A percentile compares a stretch with the other conserved stretches of the same genome.
Conservation (phyloP, 2,329 filamentous ascomycete species). For the Arthroderma uncinatum region DNA sequence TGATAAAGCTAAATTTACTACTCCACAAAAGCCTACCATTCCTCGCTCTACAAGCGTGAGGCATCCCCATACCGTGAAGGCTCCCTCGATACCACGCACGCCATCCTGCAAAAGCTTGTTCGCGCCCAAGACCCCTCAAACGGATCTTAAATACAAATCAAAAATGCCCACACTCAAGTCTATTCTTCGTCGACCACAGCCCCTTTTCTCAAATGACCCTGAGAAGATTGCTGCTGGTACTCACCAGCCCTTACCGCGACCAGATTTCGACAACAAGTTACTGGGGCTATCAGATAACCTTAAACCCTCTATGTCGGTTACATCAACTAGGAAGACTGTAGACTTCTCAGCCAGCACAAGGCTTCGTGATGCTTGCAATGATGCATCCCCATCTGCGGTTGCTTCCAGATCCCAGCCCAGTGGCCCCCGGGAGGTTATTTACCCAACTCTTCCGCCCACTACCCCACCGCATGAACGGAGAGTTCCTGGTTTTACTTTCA, state of each 20-base stretch:
- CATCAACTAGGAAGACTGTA: slow-evolving; percentile 58
- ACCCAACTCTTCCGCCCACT: slow-evolving; percentile 28
- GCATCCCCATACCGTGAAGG: slow-evolving; percentile 43
- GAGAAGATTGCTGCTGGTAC: slow-evolving; percentile 50
- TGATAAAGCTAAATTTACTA: slow-evolving; percentile 50
- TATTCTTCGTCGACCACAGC: slow-evolving; percentile 50
- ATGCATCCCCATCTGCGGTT: slow-evolving; percentile 27
- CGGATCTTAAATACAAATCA: slow-evolving; percentile 38
- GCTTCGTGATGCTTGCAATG: slow-evolving; percentile 26
- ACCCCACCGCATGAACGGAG: slow-evolving; percentile 25
- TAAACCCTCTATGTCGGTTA: slow-evolving; percentile 52
- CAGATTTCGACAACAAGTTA: slow-evolving; percentile 16
- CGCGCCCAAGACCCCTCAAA: slow-evolving; percentile 34
- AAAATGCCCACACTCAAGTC: slow-evolving; percentile 45
- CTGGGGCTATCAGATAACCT: slow-evolving; percentile 20
- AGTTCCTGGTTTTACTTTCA: slow-evolving; percentile 11
- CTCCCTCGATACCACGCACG: slow-evolving; percentile 43
- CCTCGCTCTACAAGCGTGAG: slow-evolving; percentile 45
- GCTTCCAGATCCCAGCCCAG: slow-evolving; percentile 27
- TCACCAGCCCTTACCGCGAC: slow-evolving; percentile 31
- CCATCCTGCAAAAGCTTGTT: slow-evolving; percentile 42
- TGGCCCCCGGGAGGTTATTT: slow-evolving; percentile 22
- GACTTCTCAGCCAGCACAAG: slow-evolving; percentile 67
- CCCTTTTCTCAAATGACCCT: slow-evolving; percentile 50
- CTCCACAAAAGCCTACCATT: slow-evolving; percentile 66